A percentile compares a stretch with the other conserved stretches of the same genome.
Evolutionary conservation across 2,329 filamentous ascomycete species (phyloP).

Genomic region (Macroventuria anomochaeta): DNA sequence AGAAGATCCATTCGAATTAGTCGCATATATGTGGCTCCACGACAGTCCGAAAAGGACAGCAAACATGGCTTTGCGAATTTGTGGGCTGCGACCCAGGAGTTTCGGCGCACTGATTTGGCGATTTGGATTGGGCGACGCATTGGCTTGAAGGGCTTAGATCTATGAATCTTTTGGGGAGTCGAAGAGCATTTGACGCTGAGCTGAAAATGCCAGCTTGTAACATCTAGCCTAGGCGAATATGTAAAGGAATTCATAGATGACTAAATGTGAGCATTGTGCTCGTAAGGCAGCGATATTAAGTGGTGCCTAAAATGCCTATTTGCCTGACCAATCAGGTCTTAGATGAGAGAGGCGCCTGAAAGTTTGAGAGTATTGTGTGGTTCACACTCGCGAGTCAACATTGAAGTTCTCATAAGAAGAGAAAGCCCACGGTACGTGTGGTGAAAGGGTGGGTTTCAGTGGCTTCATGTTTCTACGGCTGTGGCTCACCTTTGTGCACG

Average conservation of each 20-base stretch:
- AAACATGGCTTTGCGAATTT: not conserved
- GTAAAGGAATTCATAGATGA: constrained; percentile 7
- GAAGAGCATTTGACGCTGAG: constrained; percentile 7
- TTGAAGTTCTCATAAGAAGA: not conserved
- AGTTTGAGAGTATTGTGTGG: not conserved
- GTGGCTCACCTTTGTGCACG: constrained; percentile 7
- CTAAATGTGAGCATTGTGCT: not conserved
- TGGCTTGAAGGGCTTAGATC: constrained; percentile 4
- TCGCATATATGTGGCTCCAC: not conserved
- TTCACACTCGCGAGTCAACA: not conserved
- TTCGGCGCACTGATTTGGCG: constrained; percentile 7
- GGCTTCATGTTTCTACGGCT: not conserved
- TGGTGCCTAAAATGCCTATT: constrained; percentile 3
- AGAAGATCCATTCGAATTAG: constrained; percentile 77
- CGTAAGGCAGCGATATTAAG: constrained; percentile 3
- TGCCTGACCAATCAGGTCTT: not conserved
- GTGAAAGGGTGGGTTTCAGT: not conserved
- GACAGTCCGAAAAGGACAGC: not conserved
- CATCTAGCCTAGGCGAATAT: constrained; percentile 10
- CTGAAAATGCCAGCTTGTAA: constrained; percentile 12
- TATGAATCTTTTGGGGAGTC: constrained; percentile 1
- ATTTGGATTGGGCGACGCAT: not conserved
- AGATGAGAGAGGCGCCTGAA: not conserved
- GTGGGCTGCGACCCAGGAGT: constrained; percentile 11
- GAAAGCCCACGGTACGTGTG: not conserved